Evolutionary conservation across 495 filamentous ascomycete genomes (phyloP), one percentile per base, ranked within the genome.

Genomic region (Trichocladium antarcticum): DNA sequence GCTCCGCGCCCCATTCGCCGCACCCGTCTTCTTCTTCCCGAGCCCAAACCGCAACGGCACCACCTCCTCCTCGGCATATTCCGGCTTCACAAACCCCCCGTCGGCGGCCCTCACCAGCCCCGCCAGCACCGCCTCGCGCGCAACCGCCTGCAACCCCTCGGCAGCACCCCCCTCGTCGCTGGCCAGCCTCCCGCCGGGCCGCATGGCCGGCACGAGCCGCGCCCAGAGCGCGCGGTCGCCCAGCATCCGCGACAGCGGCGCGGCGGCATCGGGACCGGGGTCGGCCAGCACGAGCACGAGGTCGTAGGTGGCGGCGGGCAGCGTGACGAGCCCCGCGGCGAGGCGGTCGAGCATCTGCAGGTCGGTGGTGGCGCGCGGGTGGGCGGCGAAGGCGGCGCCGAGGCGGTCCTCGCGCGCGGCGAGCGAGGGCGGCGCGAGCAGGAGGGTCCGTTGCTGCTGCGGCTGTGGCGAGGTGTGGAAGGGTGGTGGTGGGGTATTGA

Each of bases 301-400:
- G 58, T 93, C 84, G 72, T 97, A 97, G 44, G 84, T 87, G 21
- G 75, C 62, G 11, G 74, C 48, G 2, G 92, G 86, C 5, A 99
- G 81, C 4, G 78, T 65, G 42, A 92, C 85, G 35, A 96, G 75
- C 43, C 87, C 87, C 34, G 85, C 75, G 0, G 87, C 80, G 15
- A 99, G 76, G 27, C 92, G 87, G 69, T 99, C 92, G 46, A 99
- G 85, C 92, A 99, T 99, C 62, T 97, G 93, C 34, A 99, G 74
- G 62, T 99, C 92, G 41, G 87, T 88, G 29, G 73, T 68, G 47
- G 70, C 64, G 57, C 86, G 83, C 61, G 87, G 78, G 67, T 85
- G 78, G 32, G 79, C 71, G 15, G 68, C 40, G 44, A 77, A 63
- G 47, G 75, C 67, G 42, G 59, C 44, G 49, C 57, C 62, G 44